These are phyloP conservation scores for Neurospora sp. DNA, from an alignment of 495 filamentous ascomycete species.

Conservation along the genomic window DNA sequence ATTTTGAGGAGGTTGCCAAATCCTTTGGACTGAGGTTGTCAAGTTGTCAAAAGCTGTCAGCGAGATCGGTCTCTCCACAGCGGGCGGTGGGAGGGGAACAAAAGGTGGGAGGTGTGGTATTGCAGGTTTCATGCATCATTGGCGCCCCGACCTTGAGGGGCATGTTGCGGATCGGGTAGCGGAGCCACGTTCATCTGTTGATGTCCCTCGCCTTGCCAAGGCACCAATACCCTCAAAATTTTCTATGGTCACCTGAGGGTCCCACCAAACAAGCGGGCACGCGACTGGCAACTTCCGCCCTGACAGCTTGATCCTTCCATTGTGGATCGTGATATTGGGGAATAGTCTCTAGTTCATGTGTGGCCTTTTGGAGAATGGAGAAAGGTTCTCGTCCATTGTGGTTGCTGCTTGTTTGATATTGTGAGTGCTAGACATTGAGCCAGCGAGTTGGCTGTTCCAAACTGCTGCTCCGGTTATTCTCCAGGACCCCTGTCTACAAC, in stretches of 20 bases:
- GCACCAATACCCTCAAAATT: constrained; percentile 9
- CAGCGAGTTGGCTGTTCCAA: background rate
- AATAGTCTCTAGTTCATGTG: background rate
- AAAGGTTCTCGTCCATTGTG: background rate
- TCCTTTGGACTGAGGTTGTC: background rate
- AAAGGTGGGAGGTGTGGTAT: constrained; percentile 6
- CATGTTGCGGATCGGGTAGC: background rate
- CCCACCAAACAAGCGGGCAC: constrained; percentile 7
- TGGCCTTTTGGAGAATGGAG: background rate
- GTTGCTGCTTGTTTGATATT: background rate
- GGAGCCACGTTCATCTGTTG: constrained; percentile 1
- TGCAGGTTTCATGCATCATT: constrained; percentile 10
- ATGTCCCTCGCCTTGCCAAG: constrained; percentile 14
- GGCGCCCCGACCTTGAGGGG: constrained; percentile 9
- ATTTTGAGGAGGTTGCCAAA: background rate
- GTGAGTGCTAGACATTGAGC: background rate
- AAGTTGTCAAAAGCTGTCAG: constrained; percentile 7
- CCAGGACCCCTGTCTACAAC: background rate
- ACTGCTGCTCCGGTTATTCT: background rate
- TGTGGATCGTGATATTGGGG: background rate
- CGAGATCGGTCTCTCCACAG: constrained; percentile 16
- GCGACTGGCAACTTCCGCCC: background rate
- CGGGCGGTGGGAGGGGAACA: constrained; percentile 12
- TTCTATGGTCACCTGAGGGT: constrained; percentile 19
- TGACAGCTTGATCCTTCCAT: background rate